Evolutionary conservation across 352 stramenopile genomes (phyloP).

Genomic region (Globisporangium echinulatum): DNA sequence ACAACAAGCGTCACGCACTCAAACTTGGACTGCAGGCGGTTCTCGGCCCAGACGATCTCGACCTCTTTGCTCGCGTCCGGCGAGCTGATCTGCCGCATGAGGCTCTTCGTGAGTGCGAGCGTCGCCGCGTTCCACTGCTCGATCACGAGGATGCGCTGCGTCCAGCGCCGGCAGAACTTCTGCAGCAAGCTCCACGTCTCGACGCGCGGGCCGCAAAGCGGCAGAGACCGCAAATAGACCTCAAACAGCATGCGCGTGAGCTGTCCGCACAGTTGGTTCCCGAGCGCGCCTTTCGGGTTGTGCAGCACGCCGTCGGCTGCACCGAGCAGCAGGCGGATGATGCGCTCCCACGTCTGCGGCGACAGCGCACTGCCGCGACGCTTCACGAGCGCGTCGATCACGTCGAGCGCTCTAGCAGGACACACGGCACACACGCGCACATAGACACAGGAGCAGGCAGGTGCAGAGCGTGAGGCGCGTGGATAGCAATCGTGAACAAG

Average conservation of each 20-base stretch:
- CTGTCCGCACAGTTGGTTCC: constrained; percentile 67
- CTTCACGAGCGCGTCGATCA: constrained; percentile 72
- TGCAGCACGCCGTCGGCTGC: constrained; percentile 73
- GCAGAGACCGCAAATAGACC: constrained; percentile 66
- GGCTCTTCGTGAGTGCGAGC: constrained; percentile 59
- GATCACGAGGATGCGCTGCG: constrained; percentile 79
- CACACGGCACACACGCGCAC: neutral
- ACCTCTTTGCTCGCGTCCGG: constrained; percentile 49
- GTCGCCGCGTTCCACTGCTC: constrained; percentile 83
- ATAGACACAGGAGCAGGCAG: too few species aligned
- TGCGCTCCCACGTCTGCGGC: constrained; percentile 75
- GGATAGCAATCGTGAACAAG: too few species aligned
- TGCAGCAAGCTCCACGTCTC: constrained; percentile 77
- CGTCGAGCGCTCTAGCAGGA: constrained; percentile 54
- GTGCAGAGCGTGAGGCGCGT: too few species aligned
- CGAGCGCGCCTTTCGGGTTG: constrained; percentile 61
- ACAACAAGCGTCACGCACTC: constrained; percentile 24
- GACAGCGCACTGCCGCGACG: constrained; percentile 51
- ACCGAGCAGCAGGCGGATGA: constrained; percentile 75
- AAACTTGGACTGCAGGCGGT: constrained; percentile 53
- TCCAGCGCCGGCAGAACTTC: constrained; percentile 85
- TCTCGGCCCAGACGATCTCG: constrained; percentile 72
- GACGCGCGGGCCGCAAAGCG: constrained; percentile 55
- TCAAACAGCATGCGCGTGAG: constrained; percentile 77
- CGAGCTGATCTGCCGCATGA: constrained; percentile 68